Evolutionary conservation across 306 rosid species (phyloP).

Genomic region (Dalbergia oliveri): DNA sequence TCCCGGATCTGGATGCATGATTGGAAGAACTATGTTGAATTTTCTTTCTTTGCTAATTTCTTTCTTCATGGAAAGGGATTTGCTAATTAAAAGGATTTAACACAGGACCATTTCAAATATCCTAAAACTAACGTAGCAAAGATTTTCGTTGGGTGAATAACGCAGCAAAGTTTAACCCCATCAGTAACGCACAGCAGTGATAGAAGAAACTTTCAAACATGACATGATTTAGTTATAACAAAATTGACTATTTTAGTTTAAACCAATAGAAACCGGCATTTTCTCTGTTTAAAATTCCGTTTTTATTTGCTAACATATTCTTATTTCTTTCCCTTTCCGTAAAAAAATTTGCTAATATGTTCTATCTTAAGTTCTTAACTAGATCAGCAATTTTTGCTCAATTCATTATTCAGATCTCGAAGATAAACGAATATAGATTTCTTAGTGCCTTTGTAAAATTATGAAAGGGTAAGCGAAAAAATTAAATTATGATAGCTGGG

Average conservation of each 20-base stretch:
- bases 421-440: constrained; percentile 16
- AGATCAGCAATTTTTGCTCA: not conserved
- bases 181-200: constrained; percentile 8
- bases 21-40: constrained; percentile 53
- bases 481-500: not conserved
- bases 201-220: constrained; percentile 52
- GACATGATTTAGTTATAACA: constrained; percentile 31
- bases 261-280: constrained; percentile 19
- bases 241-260: constrained; percentile 48
- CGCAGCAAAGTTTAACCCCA: constrained; percentile 43
- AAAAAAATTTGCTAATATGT: not conserved
- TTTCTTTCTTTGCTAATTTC: constrained; percentile 36
- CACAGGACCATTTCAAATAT: constrained; percentile 58
- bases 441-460: constrained; percentile 1
- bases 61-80: not conserved
- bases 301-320: not conserved
- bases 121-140: constrained; percentile 22
- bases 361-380: not conserved
- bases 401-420: not conserved
- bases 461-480: not conserved
- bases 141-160: not conserved
- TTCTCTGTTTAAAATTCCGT: not conserved
- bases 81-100: constrained; percentile 45
- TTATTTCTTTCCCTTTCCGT: no score
- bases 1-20: constrained; percentile 55